Evolutionary conservation across 2,329 filamentous ascomycete species (phyloP).

Genomic region (Gyromitra esculenta): DNA sequence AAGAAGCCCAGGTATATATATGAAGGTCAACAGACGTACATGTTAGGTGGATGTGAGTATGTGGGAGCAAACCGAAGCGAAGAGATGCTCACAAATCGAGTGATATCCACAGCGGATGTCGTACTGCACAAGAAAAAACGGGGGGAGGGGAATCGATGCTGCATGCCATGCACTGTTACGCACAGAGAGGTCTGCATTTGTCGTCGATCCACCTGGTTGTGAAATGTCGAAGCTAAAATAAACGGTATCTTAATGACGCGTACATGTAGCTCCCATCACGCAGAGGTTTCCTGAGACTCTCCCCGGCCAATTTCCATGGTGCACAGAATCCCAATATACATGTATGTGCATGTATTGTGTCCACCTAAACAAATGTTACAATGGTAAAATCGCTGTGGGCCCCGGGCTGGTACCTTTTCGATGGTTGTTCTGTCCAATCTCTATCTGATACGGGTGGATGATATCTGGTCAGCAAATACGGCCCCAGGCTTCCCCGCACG

Average conservation of each 20-base stretch:
- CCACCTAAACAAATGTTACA: neutral
- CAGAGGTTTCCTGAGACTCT: neutral
- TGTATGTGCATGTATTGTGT: neutral
- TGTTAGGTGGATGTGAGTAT: neutral
- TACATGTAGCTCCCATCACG: conserved; percentile 29
- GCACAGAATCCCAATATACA: neutral
- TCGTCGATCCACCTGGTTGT: conserved; percentile 42
- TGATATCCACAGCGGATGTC: conserved; percentile 45
- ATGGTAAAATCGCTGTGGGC: neutral
- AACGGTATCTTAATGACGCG: conserved; percentile 33
- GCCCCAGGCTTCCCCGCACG: neutral
- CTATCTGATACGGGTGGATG: neutral
- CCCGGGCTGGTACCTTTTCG: neutral
- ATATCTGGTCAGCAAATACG: neutral
- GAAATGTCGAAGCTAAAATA: conserved; percentile 32
- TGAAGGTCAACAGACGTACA: conserved; percentile 18
- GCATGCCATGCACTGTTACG: conserved; percentile 39
- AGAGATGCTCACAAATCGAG: conserved; percentile 28
- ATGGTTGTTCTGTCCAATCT: neutral
- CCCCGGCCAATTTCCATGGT: conserved; percentile 10
- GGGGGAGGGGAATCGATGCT: conserved; percentile 22
- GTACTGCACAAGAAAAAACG: conserved; percentile 37
- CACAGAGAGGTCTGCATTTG: conserved; percentile 41
- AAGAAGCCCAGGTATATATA: conserved; percentile 27
- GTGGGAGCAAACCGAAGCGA: conserved; percentile 38